Percentiles rank a stretch among this genome's conserved stretches.
Evolutionary conservation across 2,329 filamentous ascomycete species (phyloP).

Genomic region (Biscogniauxia mediterranea): DNA sequence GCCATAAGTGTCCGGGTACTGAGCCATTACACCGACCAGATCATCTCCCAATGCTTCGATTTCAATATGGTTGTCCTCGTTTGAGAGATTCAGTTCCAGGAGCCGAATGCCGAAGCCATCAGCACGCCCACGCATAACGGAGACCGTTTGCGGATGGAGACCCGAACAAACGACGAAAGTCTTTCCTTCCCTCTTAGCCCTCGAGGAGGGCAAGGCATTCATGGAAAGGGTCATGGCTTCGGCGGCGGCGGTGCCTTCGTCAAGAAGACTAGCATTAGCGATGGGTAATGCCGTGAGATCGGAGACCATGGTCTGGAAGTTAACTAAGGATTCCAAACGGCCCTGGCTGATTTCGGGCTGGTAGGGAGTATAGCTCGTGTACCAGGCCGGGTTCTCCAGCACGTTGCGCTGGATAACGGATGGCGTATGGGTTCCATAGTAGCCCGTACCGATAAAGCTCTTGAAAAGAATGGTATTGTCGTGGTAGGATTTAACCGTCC

Average conservation of each 20-base stretch:
- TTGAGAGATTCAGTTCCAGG: slow-evolving; percentile 68
- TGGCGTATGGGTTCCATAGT: slow-evolving; percentile 82
- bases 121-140: slow-evolving; percentile 80
- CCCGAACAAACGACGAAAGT: slow-evolving; percentile 80
- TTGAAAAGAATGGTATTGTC: slow-evolving; percentile 31
- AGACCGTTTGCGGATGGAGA: slow-evolving; percentile 81
- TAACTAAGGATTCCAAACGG: slow-evolving; percentile 84
- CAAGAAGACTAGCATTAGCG: slow-evolving; percentile 85
- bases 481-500: slow-evolving; percentile 46
- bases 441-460: slow-evolving; percentile 81
- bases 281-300: slow-evolving; percentile 86
- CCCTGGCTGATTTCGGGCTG: slow-evolving; percentile 97
- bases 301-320: slow-evolving; percentile 91
- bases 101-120: slow-evolving; percentile 89
- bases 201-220: slow-evolving; percentile 68
- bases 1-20: slow-evolving; percentile 89
- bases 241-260: slow-evolving; percentile 88
- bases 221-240: slow-evolving; percentile 95
- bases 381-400: slow-evolving; percentile 92
- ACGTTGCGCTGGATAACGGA: slow-evolving; percentile 91
- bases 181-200: slow-evolving; percentile 73
- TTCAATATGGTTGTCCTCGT: slow-evolving; percentile 56
- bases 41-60: slow-evolving; percentile 76
- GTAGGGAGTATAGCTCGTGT: slow-evolving; percentile 96
- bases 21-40: slow-evolving; percentile 85